These are phyloP conservation scores for Astrephomene gubernaculifera DNA, from an alignment of 139 green algal genomes.

Conservation along the genomic window DNA sequence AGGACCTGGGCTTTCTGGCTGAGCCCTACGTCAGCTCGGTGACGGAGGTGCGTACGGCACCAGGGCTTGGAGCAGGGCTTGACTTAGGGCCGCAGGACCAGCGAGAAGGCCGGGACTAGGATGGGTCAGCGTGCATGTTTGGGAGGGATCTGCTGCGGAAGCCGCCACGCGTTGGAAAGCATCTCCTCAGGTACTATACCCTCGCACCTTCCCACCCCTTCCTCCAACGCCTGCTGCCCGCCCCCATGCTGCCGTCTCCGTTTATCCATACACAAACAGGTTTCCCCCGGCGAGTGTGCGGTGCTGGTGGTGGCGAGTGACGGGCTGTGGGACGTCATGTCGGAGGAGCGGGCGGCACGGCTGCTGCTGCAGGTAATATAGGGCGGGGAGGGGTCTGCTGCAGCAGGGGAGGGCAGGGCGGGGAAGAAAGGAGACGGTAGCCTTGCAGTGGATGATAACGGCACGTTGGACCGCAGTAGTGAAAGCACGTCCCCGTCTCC, in stretches of 20 bases:
- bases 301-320: constrained; percentile 65
- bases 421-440: no score
- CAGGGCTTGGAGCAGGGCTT: no score
- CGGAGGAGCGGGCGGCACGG: constrained; percentile 43
- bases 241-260: neutral
- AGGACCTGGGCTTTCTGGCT: constrained; percentile 69
- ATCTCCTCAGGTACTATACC: no score
- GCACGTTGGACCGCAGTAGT: neutral
- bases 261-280: neutral
- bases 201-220: no score
- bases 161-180: no score
- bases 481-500: neutral
- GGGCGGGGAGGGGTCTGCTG: neutral
- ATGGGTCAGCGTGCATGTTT: no score
- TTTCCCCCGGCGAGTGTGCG: constrained; percentile 22
- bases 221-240: neutral
- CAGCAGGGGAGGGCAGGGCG: neutral
- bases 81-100: no score
- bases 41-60: neutral
- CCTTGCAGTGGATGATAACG: neutral
- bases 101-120: no score
- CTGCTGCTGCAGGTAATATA: constrained; percentile 38
- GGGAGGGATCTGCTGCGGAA: no score
- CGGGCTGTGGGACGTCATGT: constrained; percentile 71
- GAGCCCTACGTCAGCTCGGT: constrained; percentile 55